These are phyloP conservation scores for Bremia lactucae DNA, from an alignment of 352 stramenopile genomes.

Conservation along the genomic window DNA sequence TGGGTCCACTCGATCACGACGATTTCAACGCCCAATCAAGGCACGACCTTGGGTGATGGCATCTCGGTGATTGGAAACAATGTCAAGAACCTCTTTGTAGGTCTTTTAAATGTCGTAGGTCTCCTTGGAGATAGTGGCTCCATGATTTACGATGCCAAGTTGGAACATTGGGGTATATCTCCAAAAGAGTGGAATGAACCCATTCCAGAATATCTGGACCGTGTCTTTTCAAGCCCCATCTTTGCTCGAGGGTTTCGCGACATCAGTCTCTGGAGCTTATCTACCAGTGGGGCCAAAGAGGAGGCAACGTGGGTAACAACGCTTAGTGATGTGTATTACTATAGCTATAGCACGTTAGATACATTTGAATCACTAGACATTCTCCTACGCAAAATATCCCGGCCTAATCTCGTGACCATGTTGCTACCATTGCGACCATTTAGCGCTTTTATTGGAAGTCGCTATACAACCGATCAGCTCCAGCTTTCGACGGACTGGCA, in stretches of 20 bases:
- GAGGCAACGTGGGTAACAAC: slow-evolving; percentile 43
- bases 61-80: slow-evolving; percentile 30
- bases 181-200: slow-evolving; percentile 18
- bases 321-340: slow-evolving; percentile 48
- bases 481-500: slow-evolving; percentile 30
- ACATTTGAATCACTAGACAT: slow-evolving; percentile 25
- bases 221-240: slow-evolving; percentile 28
- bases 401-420: slow-evolving; percentile 43
- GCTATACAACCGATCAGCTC: slow-evolving; percentile 20
- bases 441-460: slow-evolving; percentile 25
- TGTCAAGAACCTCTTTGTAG: slow-evolving; percentile 22
- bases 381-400: slow-evolving; percentile 25
- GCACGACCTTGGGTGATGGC: slow-evolving; percentile 36
- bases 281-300: slow-evolving; percentile 31
- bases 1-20: slow-evolving; percentile 69
- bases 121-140: slow-evolving; percentile 13
- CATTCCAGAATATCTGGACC: slow-evolving; percentile 26
- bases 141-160: slow-evolving; percentile 36
- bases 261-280: slow-evolving; percentile 35
- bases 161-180: slow-evolving; percentile 38
- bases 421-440: slow-evolving; percentile 26
- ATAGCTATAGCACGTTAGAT: slow-evolving; percentile 36
- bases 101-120: slow-evolving; percentile 19
- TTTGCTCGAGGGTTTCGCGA: slow-evolving; percentile 35
- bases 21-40: slow-evolving; percentile 49